phyloP scores from a whole-genome alignment of 2,329 filamentous ascomycete genomes.

The Fusarium penzigii region DNA sequence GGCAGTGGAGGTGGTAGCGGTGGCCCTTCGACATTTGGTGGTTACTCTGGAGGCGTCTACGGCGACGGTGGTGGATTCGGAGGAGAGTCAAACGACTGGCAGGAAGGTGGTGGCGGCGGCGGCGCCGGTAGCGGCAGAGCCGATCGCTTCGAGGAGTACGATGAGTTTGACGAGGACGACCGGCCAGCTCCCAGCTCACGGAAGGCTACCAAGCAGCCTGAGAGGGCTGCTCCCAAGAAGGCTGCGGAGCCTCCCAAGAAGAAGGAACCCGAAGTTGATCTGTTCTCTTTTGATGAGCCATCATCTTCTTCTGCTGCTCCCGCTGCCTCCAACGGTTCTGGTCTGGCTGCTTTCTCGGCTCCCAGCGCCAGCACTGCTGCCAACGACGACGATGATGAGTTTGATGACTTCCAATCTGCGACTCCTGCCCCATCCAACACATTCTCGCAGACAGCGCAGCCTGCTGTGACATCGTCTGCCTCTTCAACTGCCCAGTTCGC shows the following conservation, averaged over 20 bases:
- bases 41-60: constrained; percentile 74
- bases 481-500: constrained; percentile 68
- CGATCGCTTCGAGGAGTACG: constrained; percentile 93
- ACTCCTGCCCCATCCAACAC: constrained; percentile 52
- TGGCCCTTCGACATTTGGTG: constrained; percentile 48
- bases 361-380: constrained; percentile 22
- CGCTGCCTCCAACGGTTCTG: constrained; percentile 48
- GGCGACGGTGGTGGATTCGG: constrained; percentile 96
- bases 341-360: constrained; percentile 45
- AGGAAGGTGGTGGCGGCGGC: constrained; percentile 51
- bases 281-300: constrained; percentile 88
- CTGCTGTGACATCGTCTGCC: constrained; percentile 51
- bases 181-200: constrained; percentile 48
- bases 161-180: constrained; percentile 85
- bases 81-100: constrained; percentile 72
- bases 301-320: constrained; percentile 46
- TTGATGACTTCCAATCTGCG: constrained; percentile 96
- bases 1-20: constrained; percentile 32
- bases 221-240: constrained; percentile 39
- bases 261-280: constrained; percentile 85
- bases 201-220: constrained; percentile 41
- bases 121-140: constrained; percentile 48
- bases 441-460: constrained; percentile 43
- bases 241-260: constrained; percentile 69
- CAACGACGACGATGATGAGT: constrained; percentile 74